Evolutionary conservation across 108 stramenopile species (phyloP), one percentile per base, ranked within the genome.

Genomic region (Discostella stelligeroides): DNA sequence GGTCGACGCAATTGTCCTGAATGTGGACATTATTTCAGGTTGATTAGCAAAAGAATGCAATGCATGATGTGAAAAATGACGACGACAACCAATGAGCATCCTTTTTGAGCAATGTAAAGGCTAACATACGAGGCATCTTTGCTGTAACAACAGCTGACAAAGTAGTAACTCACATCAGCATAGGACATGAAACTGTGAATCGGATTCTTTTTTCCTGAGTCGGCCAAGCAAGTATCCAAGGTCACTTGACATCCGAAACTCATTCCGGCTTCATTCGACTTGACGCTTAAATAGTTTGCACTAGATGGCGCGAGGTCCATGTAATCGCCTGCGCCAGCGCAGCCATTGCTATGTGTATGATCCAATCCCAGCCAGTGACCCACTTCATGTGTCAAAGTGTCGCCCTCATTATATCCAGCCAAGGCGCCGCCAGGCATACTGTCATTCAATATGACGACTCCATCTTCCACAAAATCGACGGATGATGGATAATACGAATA

Each of bases 131-230:
- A n/a, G n/a, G n/a, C n/a, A n/a, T n/a, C n/a, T n/a, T n/a, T n/a
- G n/a, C n/a, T n/a, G n/a, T n/a, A n/a, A n/a, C n/a, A n/a, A n/a
- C n/a, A n/a, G n/a, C n/a, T n/a, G n/a, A n/a, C n/a, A n/a, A n/a
- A n/a, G n/a, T n/a, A n/a, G n/a, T n/a, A 18, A 18, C 46, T 64
- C 14, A 48, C 45, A 55, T 68, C 29, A 30, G 34, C 13, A 59
- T 55, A 69, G 10, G 42, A 58, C 68, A 69, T 69, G 68, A 69
- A 69, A 48, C 58, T 69, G 42, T 69, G 68, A 58, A 69, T 69
- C 1, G 68, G 68, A 40, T n/a, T n/a, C n/a, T 69, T 60, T 7
- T 0, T 15, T 29, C 68, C 68, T 0, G 14, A 55, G n/a, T 59
- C 58, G 27, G 0, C 40, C 3, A 13, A 8, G 20, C 66, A 68